Evolutionary conservation across 2,329 filamentous ascomycete genomes (phyloP), one percentile per base, ranked within the genome.

Genomic region (Aspergillus aculeatinus): DNA sequence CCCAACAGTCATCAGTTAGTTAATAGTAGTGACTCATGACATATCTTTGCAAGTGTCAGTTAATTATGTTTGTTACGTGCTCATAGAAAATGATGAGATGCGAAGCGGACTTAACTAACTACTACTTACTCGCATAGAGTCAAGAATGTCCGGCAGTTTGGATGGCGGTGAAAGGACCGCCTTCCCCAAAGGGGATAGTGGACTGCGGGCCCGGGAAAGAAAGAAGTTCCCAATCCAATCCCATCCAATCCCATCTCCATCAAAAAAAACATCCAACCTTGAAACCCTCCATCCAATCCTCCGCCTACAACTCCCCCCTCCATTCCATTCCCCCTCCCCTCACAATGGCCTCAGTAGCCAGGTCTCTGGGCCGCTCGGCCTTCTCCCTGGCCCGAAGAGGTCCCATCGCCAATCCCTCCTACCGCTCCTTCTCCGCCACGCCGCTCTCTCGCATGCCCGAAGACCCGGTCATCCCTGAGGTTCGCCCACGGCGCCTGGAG

Each of bases 331-430:
- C 56, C 57, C 53, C 55, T 53, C 58, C 61, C 54, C 57, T 59
- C 61, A 66, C 70, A 72, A 79, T 79, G 77, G 77, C 76, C 66
- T 72, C 70, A 59, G 69, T 70, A 65, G 68, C 74, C 60, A 70
- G 73, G 68, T 76, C 70, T 63, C 67, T 79, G 67, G 68, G 72
- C 70, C 75, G 73, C 51, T 67, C 73, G 53, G 71, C 74, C 60
- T 62, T 74, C 14, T 63, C 69, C 42, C 53, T 77, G 57, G 68
- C 68, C 61, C 70, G 69, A 49, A 71, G 72, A 68, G 70, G 70
- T 51, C 67, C 68, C 55, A 62, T 71, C 25, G 50, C 60, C 21
- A 49, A 29, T 7, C 27, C 64, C 9, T 61, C 61, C 21, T 63
- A 62, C 47, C 76, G 75, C 12, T 68, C 66, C 25, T 77, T 79